Conservation (phyloP, 1,284 basidiomycete genomes). For the Apiotrichum montevideense region DNA sequence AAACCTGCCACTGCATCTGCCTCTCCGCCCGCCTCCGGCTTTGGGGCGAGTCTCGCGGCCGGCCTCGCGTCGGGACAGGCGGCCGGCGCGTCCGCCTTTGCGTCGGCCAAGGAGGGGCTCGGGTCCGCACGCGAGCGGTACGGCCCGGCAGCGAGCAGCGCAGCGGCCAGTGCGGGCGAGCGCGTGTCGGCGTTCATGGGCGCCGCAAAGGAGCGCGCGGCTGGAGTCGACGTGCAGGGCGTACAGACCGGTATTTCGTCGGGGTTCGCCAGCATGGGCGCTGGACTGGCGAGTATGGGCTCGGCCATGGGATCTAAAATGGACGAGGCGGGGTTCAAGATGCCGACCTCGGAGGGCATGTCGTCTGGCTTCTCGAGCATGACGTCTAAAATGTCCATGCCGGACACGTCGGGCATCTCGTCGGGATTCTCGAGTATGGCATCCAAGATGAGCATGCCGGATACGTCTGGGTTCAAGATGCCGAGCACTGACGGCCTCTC, state of each 20-base stretch:
- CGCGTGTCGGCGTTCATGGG: not conserved
- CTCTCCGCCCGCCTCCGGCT: too few relatives aligned
- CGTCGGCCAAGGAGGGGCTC: not conserved
- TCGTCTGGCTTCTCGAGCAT: too few relatives aligned
- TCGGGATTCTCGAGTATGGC: too few relatives aligned
- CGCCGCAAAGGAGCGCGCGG: not conserved
- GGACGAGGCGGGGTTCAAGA: too few relatives aligned
- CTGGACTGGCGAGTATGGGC: not conserved
- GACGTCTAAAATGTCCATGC: too few relatives aligned
- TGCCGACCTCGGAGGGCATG: too few relatives aligned
- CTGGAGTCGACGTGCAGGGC: not conserved
- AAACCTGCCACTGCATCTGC: too few relatives aligned
- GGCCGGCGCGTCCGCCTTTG: not conserved
- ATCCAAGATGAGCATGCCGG: too few relatives aligned
- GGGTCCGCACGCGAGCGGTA: not conserved
- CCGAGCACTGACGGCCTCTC: not conserved
- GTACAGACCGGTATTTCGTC: not conserved
- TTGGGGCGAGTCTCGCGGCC: too few relatives aligned
- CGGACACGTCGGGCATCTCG: too few relatives aligned
- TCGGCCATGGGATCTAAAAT: not conserved
- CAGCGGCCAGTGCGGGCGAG: not conserved
- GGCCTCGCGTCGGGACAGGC: not conserved
- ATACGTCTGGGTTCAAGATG: not conserved
- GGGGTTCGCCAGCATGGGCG: not conserved
- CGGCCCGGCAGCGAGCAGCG: not conserved